phyloP scores from a whole-genome alignment of 1,139 yeast genomes.

The Blastobotrys serpentis region DNA sequence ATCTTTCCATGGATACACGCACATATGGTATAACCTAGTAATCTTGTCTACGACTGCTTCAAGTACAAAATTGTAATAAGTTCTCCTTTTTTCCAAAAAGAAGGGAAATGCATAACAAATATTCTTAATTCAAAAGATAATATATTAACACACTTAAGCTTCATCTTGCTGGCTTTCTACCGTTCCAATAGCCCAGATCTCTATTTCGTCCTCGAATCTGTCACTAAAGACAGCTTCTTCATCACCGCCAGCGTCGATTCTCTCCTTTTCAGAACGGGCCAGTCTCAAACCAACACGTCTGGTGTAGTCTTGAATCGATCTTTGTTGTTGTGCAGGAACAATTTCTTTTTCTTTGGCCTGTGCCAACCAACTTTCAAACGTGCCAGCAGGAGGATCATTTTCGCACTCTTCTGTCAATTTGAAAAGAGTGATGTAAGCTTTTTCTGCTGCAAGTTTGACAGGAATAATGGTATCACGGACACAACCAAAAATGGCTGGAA shows the following conservation, averaged over 20 bases:
- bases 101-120: background rate
- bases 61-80: too few species aligned
- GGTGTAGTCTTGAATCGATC: constrained; percentile 85
- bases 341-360: constrained; percentile 19
- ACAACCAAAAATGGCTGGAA: constrained; percentile 74
- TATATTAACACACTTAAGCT: constrained; percentile 2
- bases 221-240: constrained; percentile 82
- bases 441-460: constrained; percentile 90
- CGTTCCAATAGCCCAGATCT: constrained; percentile 85
- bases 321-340: constrained; percentile 35
- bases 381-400: constrained; percentile 38
- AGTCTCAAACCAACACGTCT: constrained; percentile 82
- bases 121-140: background rate
- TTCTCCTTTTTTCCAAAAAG: too few species aligned
- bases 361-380: constrained; percentile 61
- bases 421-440: constrained; percentile 75
- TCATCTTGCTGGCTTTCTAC: constrained; percentile 32
- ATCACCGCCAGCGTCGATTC: constrained; percentile 89
- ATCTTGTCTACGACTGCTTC: too few species aligned
- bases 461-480: constrained; percentile 87
- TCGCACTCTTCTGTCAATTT: constrained; percentile 60
- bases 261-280: constrained; percentile 81
- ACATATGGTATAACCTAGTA: too few species aligned
- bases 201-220: constrained; percentile 78
- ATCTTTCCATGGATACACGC: too few species aligned